These are phyloP conservation scores for Dictyostelium brefeldianum DNA, from an alignment of 78 protist genomes.

Conservation along the genomic window DNA sequence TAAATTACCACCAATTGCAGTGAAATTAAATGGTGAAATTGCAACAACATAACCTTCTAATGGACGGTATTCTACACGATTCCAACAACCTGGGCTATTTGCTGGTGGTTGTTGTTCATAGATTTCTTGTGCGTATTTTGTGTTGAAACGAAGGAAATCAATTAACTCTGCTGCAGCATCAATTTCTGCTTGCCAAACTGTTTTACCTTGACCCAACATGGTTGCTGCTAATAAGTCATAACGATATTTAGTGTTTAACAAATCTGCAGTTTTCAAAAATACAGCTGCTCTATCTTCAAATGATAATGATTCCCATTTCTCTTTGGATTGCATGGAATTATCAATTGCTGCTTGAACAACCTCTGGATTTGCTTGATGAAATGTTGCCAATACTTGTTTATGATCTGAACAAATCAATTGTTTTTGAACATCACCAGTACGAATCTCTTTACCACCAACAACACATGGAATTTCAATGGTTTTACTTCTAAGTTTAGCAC, in stretches of 20 bases:
- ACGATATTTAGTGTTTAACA: constrained; percentile 88
- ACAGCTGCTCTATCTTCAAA: constrained; percentile 91
- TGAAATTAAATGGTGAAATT: constrained; percentile 97
- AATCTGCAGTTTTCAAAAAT: constrained; percentile 93
- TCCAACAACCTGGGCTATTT: constrained; percentile 89
- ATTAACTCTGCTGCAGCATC: constrained; percentile 93
- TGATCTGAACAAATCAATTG: constrained; percentile 80
- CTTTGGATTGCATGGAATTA: constrained; percentile 82
- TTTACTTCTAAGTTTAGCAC: constrained; percentile 46
- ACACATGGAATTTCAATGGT: constrained; percentile 84
- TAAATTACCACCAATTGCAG: constrained; percentile 96
- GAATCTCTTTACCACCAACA: constrained; percentile 83
- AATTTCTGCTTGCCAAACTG: constrained; percentile 96
- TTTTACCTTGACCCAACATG: constrained; percentile 92
- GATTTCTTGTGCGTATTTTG: constrained; percentile 89
- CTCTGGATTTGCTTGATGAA: constrained; percentile 72
- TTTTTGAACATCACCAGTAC: constrained; percentile 73
- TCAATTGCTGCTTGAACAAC: constrained; percentile 85
- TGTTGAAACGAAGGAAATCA: constrained; percentile 95
- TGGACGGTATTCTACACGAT: constrained; percentile 92
- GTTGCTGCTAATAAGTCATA: constrained; percentile 88
- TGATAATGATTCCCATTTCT: constrained; percentile 87
- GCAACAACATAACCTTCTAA: constrained; percentile 97
- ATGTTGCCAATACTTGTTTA: constrained; percentile 47
- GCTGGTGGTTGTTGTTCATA: constrained; percentile 91